phyloP scores from a whole-genome alignment of 768 basidiomycete species.

The Gymnopilus dilepis region DNA sequence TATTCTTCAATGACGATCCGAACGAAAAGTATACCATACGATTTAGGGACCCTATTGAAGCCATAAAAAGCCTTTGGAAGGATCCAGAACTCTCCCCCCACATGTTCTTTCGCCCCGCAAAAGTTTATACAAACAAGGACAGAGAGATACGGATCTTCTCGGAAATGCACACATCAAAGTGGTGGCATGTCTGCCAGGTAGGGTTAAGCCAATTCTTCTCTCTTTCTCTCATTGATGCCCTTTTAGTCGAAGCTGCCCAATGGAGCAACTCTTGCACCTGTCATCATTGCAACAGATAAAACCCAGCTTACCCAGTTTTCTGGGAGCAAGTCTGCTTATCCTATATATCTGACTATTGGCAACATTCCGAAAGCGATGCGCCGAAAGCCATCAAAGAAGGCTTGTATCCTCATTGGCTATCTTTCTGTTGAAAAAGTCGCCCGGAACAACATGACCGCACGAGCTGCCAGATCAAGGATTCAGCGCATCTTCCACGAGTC shows the following conservation, averaged over 20 bases:
- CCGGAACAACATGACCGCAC: conserved; percentile 10
- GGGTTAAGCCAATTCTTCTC: conserved; percentile 1
- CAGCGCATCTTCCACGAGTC: conserved; percentile 43
- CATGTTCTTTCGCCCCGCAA: conserved; percentile 31
- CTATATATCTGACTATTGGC: conserved; percentile 48
- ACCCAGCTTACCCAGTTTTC: no score
- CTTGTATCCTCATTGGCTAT: no score
- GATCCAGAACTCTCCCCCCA: conserved; percentile 34
- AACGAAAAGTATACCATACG: conserved; percentile 25
- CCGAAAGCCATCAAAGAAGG: conserved; percentile 39
- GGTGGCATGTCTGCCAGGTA: conserved; percentile 42
- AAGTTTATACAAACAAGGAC: conserved; percentile 27
- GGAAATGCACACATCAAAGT: no score
- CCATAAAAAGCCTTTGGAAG: no score
- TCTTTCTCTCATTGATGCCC: background rate
- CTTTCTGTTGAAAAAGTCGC: conserved; percentile 34
- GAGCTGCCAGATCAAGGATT: conserved; percentile 1
- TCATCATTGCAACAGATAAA: conserved; percentile 50
- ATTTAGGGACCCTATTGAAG: conserved; percentile 33
- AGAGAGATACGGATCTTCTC: conserved; percentile 29
- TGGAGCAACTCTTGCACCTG: conserved; percentile 34
- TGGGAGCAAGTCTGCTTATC: conserved; percentile 34
- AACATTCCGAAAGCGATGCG: conserved; percentile 41
- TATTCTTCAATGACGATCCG: conserved; percentile 25
- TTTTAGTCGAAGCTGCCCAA: conserved; percentile 23